Percentiles rank a stretch among this genome's conserved stretches.
Evolutionary conservation across 805 yeast genomes (phyloP).

Genomic region (Debaryomyces castellii): DNA sequence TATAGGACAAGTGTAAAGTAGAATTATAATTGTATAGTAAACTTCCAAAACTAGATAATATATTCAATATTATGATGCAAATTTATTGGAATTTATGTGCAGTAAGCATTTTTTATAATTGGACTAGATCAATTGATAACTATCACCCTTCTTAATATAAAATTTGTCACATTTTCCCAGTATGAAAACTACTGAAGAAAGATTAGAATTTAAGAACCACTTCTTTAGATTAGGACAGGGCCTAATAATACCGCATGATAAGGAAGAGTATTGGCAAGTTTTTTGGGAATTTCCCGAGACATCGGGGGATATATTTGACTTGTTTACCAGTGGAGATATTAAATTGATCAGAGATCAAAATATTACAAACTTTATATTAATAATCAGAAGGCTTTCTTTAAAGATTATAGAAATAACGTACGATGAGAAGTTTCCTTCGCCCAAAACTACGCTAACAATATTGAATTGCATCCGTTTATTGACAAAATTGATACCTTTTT

Average conservation of each 20-base stretch:
- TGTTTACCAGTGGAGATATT: conserved; percentile 58
- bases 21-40: background rate
- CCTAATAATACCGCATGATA: conserved; percentile 25
- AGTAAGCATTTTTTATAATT: background rate
- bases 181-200: conserved; percentile 83
- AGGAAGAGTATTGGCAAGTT: conserved; percentile 28
- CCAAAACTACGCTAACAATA: conserved; percentile 30
- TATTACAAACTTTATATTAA: conserved; percentile 52
- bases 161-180: no score
- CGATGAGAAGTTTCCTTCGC: conserved; percentile 8
- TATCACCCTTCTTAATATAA: no score
- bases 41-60: background rate
- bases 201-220: conserved; percentile 56
- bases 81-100: background rate
- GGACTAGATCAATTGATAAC: background rate
- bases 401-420: conserved; percentile 21
- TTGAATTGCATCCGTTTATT: conserved; percentile 65
- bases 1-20: background rate
- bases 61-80: background rate
- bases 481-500: conserved; percentile 62
- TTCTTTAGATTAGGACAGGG: conserved; percentile 57
- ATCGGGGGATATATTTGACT: conserved; percentile 56
- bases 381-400: conserved; percentile 37
- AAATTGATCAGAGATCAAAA: conserved; percentile 59
- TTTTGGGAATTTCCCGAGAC: conserved; percentile 42